These are phyloP conservation scores for Camptophora hylomeconis DNA, from an alignment of 2,329 filamentous ascomycete species.

Conservation along the genomic window DNA sequence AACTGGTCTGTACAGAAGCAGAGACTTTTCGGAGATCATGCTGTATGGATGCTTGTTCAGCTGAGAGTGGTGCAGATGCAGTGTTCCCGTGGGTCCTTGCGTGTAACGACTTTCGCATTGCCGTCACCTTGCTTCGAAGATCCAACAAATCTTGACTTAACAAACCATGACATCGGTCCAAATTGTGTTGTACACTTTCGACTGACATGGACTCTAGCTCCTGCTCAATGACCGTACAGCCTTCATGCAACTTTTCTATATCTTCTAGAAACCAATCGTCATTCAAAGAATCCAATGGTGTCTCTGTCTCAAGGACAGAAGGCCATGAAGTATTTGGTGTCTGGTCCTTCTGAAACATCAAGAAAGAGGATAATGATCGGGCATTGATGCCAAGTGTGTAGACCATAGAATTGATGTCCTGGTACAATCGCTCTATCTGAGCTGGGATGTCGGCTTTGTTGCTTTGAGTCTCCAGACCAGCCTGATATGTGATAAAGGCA, in stretches of 20 bases:
- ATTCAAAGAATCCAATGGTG: slow-evolving; percentile 56
- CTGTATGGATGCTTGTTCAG: slow-evolving; percentile 74
- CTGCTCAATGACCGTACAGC: slow-evolving; percentile 52
- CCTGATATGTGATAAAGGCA: slow-evolving; percentile 35
- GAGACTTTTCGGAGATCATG: slow-evolving; percentile 69
- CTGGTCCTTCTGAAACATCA: slow-evolving; percentile 35
- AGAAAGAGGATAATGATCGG: slow-evolving; percentile 46
- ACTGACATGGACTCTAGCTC: slow-evolving; percentile 57
- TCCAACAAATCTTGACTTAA: slow-evolving; percentile 53
- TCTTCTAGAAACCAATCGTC: slow-evolving; percentile 63
- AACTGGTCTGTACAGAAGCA: slow-evolving; percentile 56
- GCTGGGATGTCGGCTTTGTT: slow-evolving; percentile 34
- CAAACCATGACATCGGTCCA: slow-evolving; percentile 55
- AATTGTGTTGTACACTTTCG: slow-evolving; percentile 53
- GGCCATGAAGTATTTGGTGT: slow-evolving; percentile 39
- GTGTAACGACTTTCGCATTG: slow-evolving; percentile 64
- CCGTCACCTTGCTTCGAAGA: slow-evolving; percentile 62
- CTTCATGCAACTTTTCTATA: slow-evolving; percentile 51
- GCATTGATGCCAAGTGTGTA: slow-evolving; percentile 83
- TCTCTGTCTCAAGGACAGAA: slow-evolving; percentile 28
- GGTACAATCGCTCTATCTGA: slow-evolving; percentile 36
- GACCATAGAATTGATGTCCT: slow-evolving; percentile 63
- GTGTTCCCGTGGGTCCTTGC: slow-evolving; percentile 56
- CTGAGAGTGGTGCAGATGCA: slow-evolving; percentile 61
- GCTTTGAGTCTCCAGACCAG: slow-evolving; percentile 24